A percentile compares a stretch with the other conserved stretches of the same genome.
phyloP scores from a whole-genome alignment of 352 stramenopile genomes.

The Plasmopara viticola region DNA sequence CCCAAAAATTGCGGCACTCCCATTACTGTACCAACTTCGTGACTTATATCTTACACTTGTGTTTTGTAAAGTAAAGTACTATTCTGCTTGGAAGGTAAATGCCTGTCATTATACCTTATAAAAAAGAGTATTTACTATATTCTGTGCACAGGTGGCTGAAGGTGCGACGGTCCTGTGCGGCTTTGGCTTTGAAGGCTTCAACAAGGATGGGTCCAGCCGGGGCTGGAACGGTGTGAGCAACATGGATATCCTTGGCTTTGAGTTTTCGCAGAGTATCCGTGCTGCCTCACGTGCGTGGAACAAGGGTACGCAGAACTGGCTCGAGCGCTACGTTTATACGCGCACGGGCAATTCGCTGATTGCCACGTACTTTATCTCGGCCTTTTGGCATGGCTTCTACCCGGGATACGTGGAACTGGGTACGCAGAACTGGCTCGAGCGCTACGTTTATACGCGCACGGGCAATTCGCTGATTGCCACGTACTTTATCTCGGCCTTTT shows the following conservation, averaged over 20 bases:
- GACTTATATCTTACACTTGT: constrained; percentile 89
- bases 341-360: constrained; percentile 90
- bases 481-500: constrained; percentile 94
- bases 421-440: constrained; percentile 94
- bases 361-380: constrained; percentile 92
- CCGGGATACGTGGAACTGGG: too few species aligned
- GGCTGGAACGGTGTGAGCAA: constrained; percentile 94
- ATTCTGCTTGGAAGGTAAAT: constrained; percentile 93
- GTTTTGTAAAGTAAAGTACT: constrained; percentile 93
- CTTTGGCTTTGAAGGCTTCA: constrained; percentile 92
- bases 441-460: constrained; percentile 96
- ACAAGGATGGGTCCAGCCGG: constrained; percentile 70
- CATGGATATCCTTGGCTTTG: constrained; percentile 94
- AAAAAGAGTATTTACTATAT: too few species aligned
- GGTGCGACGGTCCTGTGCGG: constrained; percentile 71
- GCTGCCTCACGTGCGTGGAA: constrained; percentile 92
- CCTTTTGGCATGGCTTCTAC: constrained; percentile 99
- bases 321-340: constrained; percentile 97
- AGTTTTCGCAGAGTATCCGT: constrained; percentile 88
- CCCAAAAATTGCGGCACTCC: constrained; percentile 36
- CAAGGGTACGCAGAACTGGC: constrained; percentile 94
- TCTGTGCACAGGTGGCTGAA: constrained; percentile 46
- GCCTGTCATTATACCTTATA: too few species aligned
- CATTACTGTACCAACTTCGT: constrained; percentile 54
- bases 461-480: constrained; percentile 89